Conservation (phyloP, 2,329 filamentous ascomycete species). For the Trichoderma koningiopsis region DNA sequence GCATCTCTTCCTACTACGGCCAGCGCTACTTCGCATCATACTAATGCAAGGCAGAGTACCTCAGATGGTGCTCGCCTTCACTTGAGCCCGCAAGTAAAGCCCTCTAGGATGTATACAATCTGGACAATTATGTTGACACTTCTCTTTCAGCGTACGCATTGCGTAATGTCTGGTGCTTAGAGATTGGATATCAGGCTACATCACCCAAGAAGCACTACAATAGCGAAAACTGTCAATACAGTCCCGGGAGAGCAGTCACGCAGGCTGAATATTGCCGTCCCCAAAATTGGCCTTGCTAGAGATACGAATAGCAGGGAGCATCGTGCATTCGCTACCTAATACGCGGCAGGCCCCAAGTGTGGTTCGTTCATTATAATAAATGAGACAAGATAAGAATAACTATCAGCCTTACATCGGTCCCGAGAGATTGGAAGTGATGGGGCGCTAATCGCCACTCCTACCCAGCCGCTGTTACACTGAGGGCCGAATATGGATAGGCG, state of each 20-base stretch:
- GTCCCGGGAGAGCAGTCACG: not conserved
- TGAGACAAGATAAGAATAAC: constrained; percentile 2
- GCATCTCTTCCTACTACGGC: not conserved
- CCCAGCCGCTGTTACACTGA: constrained; percentile 22
- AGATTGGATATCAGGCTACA: not conserved
- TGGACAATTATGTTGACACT: not conserved
- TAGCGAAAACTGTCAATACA: not conserved
- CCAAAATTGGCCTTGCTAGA: not conserved
- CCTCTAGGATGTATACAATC: not conserved
- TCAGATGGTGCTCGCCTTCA: not conserved
- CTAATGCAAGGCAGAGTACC: not conserved
- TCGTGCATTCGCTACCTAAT: not conserved
- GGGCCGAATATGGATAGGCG: constrained; percentile 16
- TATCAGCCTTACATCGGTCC: constrained; percentile 27
- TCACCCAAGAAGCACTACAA: not conserved
- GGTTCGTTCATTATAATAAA: not conserved
- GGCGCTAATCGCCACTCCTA: constrained; percentile 24
- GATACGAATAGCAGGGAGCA: not conserved
- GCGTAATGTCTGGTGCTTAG: not conserved
- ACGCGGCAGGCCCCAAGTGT: not conserved
- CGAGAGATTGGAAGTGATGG: constrained; percentile 26
- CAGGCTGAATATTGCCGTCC: not conserved
- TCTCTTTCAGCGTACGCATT: not conserved
- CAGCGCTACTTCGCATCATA: not conserved
- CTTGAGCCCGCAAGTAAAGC: not conserved